Evolutionary conservation across 2,329 filamentous ascomycete genomes (phyloP), one percentile per base, ranked within the genome.

Genomic region (Botryotinia narcissicola): DNA sequence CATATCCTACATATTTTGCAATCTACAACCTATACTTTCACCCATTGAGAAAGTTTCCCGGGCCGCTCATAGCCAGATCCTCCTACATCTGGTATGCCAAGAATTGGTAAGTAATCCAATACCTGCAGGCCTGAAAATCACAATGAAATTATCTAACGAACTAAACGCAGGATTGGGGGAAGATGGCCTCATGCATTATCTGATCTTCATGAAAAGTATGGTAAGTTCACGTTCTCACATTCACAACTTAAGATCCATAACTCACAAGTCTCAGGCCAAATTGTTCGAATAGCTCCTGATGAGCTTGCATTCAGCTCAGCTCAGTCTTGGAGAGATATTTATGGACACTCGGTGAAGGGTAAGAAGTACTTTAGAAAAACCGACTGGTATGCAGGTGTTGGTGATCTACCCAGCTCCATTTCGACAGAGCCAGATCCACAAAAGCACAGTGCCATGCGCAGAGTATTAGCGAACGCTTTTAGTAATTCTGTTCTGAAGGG

Each of bases 1-100:
- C 66, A 69, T 69, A 69, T 4, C 48, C 54, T 22, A 22, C 66
- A 9, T 69, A 69, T 29, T 69, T 67, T 40, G 70, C 46, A 46
- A 67, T 72, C 4, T 72, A 72, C 44, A 72, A 72, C 32, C 42
- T 37, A 14, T 72, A 72, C 51, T 72, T 72, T 25, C 70, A 72
- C 32, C 70, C 70, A 14, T 72, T 72, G 61, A 68, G 61, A 57
- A 57, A 72, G 8, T 72, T 72, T 54, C 70, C 70, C 6, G 70
- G 70, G 16, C 70, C 70, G 5, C 12, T 72, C 3, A 68, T 48
- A 48, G 70, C 70, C n/a, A 51, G 57, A 54, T 64, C 62, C 2
- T 66, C 71, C 1, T 73, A 63, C 25, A 29, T 73, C 46, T 73
- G 71, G 71, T 73, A 73, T 32, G 68, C 68, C 22, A 71, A 60